Conservation (phyloP, 2,329 filamentous ascomycete genomes). For the Aspergillus vadensis region DNA sequence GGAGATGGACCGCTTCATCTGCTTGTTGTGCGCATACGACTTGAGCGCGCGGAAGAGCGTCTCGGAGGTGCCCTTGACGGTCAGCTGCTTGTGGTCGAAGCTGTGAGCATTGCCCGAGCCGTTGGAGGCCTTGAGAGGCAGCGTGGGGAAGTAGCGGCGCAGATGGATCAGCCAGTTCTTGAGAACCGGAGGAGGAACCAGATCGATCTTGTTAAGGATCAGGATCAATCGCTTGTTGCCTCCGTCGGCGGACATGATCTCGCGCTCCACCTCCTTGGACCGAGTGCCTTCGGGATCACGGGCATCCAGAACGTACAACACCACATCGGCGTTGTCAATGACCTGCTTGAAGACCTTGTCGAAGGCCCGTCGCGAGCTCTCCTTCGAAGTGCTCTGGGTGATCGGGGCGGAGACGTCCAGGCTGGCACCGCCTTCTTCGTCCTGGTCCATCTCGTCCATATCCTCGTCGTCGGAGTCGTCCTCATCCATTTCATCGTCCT, state of each 20-base stretch:
- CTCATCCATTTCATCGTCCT: constrained; percentile 56
- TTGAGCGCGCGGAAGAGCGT: constrained; percentile 88
- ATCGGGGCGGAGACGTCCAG: constrained; percentile 53
- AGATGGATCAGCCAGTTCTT: constrained; percentile 83
- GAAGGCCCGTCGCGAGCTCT: constrained; percentile 79
- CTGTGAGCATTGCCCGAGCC: constrained; percentile 82
- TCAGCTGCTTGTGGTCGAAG: constrained; percentile 89
- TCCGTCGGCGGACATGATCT: constrained; percentile 82
- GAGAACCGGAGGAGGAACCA: constrained; percentile 78
- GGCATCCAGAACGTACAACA: constrained; percentile 91
- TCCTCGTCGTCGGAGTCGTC: constrained; percentile 49
- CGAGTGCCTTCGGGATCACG: constrained; percentile 88
- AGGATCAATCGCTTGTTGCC: constrained; percentile 87
- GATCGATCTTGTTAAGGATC: constrained; percentile 92
- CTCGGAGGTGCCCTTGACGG: constrained; percentile 80
- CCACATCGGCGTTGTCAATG: constrained; percentile 82
- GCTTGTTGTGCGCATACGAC: constrained; percentile 77
- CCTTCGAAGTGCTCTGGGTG: constrained; percentile 41
- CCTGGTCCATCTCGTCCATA: constrained; percentile 51
- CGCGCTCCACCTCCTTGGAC: constrained; percentile 85
- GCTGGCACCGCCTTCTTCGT: constrained; percentile 54
- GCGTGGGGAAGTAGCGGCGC: constrained; percentile 84
- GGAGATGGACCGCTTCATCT: constrained; percentile 84
- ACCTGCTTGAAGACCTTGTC: constrained; percentile 97
- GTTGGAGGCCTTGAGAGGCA: constrained; percentile 82